Conservation (phyloP, 352 stramenopile species). For the Phytophthora pini region DNA sequence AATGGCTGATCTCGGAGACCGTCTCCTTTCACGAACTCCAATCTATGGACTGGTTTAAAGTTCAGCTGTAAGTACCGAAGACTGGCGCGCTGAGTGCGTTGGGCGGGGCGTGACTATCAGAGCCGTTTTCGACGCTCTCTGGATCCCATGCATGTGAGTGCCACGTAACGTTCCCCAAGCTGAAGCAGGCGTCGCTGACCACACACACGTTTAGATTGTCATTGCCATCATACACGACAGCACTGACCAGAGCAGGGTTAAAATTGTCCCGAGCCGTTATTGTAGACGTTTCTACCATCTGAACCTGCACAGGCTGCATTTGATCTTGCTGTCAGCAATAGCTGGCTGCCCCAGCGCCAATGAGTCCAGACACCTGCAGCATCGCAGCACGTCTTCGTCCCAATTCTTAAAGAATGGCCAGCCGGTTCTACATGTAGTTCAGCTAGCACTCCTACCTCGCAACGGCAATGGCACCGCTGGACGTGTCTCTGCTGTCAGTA, state of each 20-base stretch:
- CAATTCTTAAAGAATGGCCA: conserved; percentile 13
- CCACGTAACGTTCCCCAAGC: conserved; percentile 23
- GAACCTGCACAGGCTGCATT: conserved; percentile 13
- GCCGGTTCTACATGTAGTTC: not conserved
- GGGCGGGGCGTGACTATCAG: not conserved
- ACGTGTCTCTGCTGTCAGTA: too few relatives aligned
- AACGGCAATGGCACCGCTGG: conserved; percentile 14
- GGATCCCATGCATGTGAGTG: conserved; percentile 1
- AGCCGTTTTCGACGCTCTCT: conserved; percentile 18
- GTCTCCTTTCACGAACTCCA: conserved; percentile 1
- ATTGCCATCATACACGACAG: not conserved
- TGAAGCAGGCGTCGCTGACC: conserved; percentile 3
- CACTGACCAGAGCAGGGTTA: conserved; percentile 5
- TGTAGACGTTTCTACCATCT: conserved; percentile 11
- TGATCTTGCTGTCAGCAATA: not conserved
- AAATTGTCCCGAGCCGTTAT: conserved; percentile 17
- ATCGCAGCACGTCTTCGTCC: conserved; percentile 29
- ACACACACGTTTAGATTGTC: conserved; percentile 4
- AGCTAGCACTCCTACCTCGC: not conserved
- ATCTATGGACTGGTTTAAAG: conserved; percentile 12
- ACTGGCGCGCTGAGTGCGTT: not conserved
- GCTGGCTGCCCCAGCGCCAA: conserved; percentile 9
- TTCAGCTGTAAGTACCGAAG: conserved; percentile 12
- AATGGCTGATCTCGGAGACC: too few relatives aligned
- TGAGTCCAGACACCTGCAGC: conserved; percentile 26